Conservation (phyloP, 495 filamentous ascomycete genomes). For the Neurospora sp. region DNA sequence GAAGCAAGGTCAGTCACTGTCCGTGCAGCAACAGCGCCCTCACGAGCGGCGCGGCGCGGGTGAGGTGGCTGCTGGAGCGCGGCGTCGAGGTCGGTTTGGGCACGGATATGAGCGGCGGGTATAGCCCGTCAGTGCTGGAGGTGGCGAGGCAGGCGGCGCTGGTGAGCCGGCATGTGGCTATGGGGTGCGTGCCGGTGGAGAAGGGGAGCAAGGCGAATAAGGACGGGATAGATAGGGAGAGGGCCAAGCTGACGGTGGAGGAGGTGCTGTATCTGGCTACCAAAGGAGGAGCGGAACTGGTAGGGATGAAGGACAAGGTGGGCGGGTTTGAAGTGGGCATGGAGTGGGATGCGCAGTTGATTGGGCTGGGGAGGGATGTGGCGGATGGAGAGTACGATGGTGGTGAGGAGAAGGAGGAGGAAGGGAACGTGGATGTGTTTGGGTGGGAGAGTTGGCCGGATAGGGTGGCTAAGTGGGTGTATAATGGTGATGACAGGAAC, state of each 20-base stretch:
- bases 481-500: constrained; percentile 78
- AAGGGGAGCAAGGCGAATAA: neutral
- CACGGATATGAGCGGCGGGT: constrained; percentile 85
- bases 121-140: constrained; percentile 66
- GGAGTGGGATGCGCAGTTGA: constrained; percentile 81
- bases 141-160: constrained; percentile 68
- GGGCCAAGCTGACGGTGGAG: constrained; percentile 59
- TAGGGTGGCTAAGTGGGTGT: constrained; percentile 79
- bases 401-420: constrained; percentile 17
- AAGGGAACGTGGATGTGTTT: constrained; percentile 66
- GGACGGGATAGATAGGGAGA: constrained; percentile 21
- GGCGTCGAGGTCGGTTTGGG: constrained; percentile 76
- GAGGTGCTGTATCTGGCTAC: constrained; percentile 86
- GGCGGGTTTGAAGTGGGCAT: constrained; percentile 77
- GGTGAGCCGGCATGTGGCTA: constrained; percentile 57
- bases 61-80: constrained; percentile 60
- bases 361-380: constrained; percentile 45
- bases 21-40: constrained; percentile 76
- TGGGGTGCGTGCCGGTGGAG: constrained; percentile 19
- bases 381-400: constrained; percentile 19
- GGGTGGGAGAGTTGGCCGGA: constrained; percentile 76
- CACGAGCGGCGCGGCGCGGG: constrained; percentile 60
- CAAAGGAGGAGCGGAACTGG: constrained; percentile 64
- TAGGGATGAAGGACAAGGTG: constrained; percentile 57
- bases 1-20: constrained; percentile 70